Percentiles rank a stretch among this genome's conserved stretches.
phyloP scores from a whole-genome alignment of 257 asterid species.

The Solanum pinnatisectum region DNA sequence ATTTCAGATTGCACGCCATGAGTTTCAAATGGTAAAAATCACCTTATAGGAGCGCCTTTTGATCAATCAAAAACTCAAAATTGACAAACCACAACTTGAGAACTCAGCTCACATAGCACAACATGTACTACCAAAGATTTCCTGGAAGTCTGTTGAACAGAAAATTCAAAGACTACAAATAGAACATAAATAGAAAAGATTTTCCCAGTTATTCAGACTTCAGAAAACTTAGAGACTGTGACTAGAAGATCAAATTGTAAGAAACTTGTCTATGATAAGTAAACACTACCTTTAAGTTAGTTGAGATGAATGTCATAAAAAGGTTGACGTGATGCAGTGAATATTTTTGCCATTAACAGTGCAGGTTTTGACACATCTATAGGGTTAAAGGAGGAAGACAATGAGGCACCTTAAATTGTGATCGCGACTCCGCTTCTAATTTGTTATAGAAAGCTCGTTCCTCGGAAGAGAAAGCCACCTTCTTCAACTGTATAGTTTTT shows the following conservation, averaged over 20 bases:
- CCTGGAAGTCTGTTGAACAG: background rate
- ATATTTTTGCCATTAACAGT: background rate
- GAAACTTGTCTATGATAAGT: background rate
- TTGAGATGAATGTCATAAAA: background rate
- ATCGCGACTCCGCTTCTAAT: constrained; percentile 77
- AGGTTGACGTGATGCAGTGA: background rate
- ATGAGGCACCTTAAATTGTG: constrained; percentile 75
- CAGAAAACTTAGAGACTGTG: background rate
- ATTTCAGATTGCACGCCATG: background rate
- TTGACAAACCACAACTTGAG: background rate
- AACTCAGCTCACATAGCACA: background rate
- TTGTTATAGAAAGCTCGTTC: constrained; percentile 69
- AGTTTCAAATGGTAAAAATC: background rate
- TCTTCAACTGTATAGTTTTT: constrained; percentile 47
- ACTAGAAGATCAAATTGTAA: background rate
- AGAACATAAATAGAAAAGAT: background rate
- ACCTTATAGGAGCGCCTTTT: background rate
- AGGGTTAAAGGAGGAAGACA: background rate
- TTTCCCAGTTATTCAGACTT: background rate
- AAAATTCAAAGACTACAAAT: background rate
- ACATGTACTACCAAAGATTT: background rate
- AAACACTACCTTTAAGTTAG: background rate
- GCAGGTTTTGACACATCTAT: background rate
- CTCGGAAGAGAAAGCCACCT: constrained; percentile 71
- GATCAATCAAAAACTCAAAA: background rate